Conservation (phyloP, 768 basidiomycete genomes). For the Chalciporus piperatus region DNA sequence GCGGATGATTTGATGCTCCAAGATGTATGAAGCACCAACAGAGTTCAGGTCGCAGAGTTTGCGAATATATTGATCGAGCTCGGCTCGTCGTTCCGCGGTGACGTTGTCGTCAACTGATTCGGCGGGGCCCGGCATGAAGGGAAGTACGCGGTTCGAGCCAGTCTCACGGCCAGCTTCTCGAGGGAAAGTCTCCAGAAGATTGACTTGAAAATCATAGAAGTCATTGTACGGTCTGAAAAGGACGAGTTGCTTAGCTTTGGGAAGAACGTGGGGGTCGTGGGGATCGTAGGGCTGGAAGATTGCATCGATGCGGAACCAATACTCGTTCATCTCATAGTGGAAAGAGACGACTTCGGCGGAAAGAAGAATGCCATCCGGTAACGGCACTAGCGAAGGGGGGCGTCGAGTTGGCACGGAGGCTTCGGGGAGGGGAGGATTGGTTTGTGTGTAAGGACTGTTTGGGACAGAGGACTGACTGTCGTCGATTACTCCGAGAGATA, state of each 20-base stretch:
- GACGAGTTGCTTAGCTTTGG: conserved; percentile 73
- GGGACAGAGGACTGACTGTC: conserved; percentile 43
- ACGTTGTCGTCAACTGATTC: conserved; percentile 79
- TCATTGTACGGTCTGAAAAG: conserved; percentile 96
- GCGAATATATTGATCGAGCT: conserved; percentile 87
- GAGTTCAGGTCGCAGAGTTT: conserved; percentile 71
- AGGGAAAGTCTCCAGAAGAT: conserved; percentile 82
- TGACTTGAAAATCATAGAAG: conserved; percentile 96
- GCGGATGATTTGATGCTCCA: conserved; percentile 77
- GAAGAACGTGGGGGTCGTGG: conserved; percentile 52
- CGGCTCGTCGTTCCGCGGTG: conserved; percentile 74
- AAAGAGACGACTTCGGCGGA: conserved; percentile 93
- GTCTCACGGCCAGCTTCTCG: conserved; percentile 83
- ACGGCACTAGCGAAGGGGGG: conserved; percentile 42
- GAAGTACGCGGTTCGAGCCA: conserved; percentile 71
- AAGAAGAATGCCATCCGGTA: conserved; percentile 82
- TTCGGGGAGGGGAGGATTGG: conserved; percentile 4
- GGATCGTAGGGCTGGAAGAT: conserved; percentile 79
- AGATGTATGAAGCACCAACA: conserved; percentile 69
- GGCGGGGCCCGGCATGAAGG: conserved; percentile 96
- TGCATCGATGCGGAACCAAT: conserved; percentile 95
- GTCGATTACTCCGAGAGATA: conserved; percentile 91
- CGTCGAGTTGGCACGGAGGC: conserved; percentile 25
- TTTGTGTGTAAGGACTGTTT: conserved; percentile 40
- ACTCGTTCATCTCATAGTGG: conserved; percentile 93